These are phyloP conservation scores for Fusarium secorum DNA, from an alignment of 2,329 filamentous ascomycete species.

Conservation along the genomic window DNA sequence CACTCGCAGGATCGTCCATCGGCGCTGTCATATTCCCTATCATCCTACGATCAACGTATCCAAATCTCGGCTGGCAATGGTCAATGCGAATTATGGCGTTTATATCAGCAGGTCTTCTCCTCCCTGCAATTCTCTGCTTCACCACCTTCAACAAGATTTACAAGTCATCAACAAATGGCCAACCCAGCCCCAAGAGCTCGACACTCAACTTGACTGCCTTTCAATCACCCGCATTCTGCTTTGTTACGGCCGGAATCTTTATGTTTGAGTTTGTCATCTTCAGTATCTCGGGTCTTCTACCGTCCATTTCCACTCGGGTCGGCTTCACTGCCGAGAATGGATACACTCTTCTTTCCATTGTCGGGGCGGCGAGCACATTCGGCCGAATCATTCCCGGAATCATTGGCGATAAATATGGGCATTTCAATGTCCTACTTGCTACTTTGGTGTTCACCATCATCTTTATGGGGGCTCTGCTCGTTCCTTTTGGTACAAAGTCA, in stretches of 20 bases:
- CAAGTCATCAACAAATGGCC: background rate
- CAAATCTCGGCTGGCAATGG: conserved; percentile 46
- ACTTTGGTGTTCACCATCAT: conserved; percentile 47
- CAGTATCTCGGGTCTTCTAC: conserved; percentile 55
- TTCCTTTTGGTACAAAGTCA: conserved; percentile 53
- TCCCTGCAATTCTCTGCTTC: conserved; percentile 47
- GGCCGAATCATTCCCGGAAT: conserved; percentile 55
- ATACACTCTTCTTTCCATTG: conserved; percentile 54
- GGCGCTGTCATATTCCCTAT: conserved; percentile 47
- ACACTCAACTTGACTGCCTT: conserved; percentile 52
- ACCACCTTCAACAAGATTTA: conserved; percentile 42
- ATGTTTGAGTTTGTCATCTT: conserved; percentile 59
- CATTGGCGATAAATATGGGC: conserved; percentile 52
- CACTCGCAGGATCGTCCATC: conserved; percentile 38
- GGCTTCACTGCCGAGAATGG: conserved; percentile 49
- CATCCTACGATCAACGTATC: conserved; percentile 44
- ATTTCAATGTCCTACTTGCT: conserved; percentile 50
- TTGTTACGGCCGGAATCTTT: conserved; percentile 53
- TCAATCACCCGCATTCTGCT: conserved; percentile 50
- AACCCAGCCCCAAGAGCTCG: conserved; percentile 23
- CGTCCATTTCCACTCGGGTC: conserved; percentile 52
- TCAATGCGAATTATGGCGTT: conserved; percentile 46
- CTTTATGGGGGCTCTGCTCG: conserved; percentile 52
- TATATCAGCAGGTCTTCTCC: conserved; percentile 39
- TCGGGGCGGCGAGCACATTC: conserved; percentile 53